These are phyloP conservation scores for Inonotus hispidus DNA, from an alignment of 1,284 basidiomycete genomes.

Conservation along the genomic window DNA sequence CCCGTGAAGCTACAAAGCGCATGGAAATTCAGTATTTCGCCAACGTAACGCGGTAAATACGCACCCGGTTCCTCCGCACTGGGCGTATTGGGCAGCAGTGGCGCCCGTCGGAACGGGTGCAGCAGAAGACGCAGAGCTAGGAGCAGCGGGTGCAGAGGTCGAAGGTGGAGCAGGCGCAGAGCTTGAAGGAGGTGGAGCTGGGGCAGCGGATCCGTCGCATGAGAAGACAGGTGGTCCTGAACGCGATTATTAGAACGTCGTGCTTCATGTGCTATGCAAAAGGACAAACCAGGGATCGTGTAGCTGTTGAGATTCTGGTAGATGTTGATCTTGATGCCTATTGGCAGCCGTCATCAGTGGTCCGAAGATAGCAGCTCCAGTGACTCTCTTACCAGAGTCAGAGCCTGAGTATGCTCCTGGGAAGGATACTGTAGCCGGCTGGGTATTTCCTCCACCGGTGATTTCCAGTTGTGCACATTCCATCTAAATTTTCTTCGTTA, in stretches of 20 bases:
- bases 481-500: conserved; percentile 32
- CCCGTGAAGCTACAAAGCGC: conserved; percentile 13
- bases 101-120: background rate
- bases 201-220: conserved; percentile 8
- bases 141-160: background rate
- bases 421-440: conserved; percentile 45
- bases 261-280: background rate
- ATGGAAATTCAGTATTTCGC: background rate
- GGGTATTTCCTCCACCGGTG: conserved; percentile 43
- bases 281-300: conserved; percentile 12
- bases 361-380: background rate
- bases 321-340: conserved; percentile 18
- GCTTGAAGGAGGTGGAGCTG: background rate
- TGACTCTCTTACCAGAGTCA: conserved; percentile 11
- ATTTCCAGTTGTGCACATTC: conserved; percentile 48
- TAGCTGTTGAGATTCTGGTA: conserved; percentile 14
- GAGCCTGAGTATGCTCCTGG: conserved; percentile 32
- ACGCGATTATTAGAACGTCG: background rate
- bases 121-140: background rate
- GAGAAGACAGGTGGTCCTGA: conserved; percentile 14
- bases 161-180: background rate
- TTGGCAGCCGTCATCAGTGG: background rate
- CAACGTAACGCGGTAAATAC: background rate
- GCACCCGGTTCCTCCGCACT: conserved; percentile 16
- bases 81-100: conserved; percentile 17